These are phyloP conservation scores for Zymoseptoria tritici DNA, from an alignment of 2,329 filamentous ascomycete species.

Conservation along the genomic window DNA sequence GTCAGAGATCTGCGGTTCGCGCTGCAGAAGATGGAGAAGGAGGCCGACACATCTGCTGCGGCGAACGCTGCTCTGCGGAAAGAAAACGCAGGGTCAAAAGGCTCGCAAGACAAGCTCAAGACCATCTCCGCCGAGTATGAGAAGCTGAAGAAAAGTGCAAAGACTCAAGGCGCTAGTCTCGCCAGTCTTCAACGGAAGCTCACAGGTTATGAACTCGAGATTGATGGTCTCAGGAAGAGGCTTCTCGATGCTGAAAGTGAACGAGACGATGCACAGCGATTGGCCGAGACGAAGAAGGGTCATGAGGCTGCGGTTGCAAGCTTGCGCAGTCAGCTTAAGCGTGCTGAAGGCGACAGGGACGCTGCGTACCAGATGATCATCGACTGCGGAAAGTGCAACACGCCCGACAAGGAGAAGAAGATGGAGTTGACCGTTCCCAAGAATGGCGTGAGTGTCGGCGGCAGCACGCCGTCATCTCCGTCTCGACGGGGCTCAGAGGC, in stretches of 20 bases:
- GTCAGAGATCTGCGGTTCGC: conserved; percentile 31
- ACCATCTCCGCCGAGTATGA: background rate
- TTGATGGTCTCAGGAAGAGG: conserved; percentile 24
- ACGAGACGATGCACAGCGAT: conserved; percentile 20
- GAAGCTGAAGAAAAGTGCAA: background rate
- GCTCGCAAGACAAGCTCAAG: background rate
- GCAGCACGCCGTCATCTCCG: conserved; percentile 6
- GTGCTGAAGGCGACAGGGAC: conserved; percentile 27
- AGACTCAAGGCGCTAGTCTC: background rate
- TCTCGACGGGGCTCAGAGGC: conserved; percentile 20
- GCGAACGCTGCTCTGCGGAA: conserved; percentile 15
- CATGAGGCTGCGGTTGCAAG: conserved; percentile 24
- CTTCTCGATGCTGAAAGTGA: conserved; percentile 24
- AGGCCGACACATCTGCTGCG: conserved; percentile 14
- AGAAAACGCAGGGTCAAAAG: conserved; percentile 6
- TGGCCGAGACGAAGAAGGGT: conserved; percentile 21
- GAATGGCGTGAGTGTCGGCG: conserved; percentile 5
- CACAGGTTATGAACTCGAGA: background rate
- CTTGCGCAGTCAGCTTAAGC: conserved; percentile 25
- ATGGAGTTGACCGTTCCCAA: conserved; percentile 7
- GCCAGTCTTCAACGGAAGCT: background rate
- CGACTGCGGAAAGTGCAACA: conserved; percentile 27
- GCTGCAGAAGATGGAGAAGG: conserved; percentile 25
- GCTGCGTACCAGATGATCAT: conserved; percentile 30
- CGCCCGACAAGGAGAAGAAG: conserved; percentile 12